These are phyloP conservation scores for Cladosporium phlei DNA, from an alignment of 2,329 filamentous ascomycete genomes.

Conservation along the genomic window DNA sequence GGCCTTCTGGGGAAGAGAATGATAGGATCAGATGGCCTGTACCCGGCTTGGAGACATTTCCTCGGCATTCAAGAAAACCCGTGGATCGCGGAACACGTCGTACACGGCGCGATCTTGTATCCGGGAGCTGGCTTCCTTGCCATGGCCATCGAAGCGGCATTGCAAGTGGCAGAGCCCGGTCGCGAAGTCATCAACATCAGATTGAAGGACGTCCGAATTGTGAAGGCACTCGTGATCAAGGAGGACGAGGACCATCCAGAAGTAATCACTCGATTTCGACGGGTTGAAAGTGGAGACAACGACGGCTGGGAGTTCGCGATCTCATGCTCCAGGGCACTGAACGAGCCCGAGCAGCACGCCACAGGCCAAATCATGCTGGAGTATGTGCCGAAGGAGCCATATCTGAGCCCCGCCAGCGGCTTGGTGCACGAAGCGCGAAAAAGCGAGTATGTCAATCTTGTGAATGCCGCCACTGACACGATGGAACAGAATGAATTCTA, in stretches of 20 bases:
- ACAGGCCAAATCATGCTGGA: background rate
- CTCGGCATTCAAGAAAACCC: background rate
- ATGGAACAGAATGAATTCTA: background rate
- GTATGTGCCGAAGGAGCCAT: background rate
- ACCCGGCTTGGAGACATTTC: constrained; percentile 1
- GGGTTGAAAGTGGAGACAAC: background rate
- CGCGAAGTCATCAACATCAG: constrained; percentile 31
- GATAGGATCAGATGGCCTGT: background rate
- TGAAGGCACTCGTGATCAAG: constrained; percentile 50
- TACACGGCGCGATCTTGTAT: background rate
- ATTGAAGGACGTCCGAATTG: constrained; percentile 45
- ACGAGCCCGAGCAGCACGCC: background rate
- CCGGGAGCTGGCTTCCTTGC: constrained; percentile 18
- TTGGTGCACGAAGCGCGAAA: background rate
- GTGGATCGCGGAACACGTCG: background rate
- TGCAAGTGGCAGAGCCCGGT: constrained; percentile 22
- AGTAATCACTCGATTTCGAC: constrained; percentile 23
- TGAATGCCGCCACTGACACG: background rate
- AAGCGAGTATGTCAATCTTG: background rate
- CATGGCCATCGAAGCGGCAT: constrained; percentile 20
- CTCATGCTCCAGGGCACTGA: background rate
- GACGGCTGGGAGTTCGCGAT: background rate
- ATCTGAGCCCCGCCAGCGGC: background rate
- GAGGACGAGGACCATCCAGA: constrained; percentile 46
- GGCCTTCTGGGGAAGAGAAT: constrained; percentile 43